Base-by-base conservation (phyloP, 2,329 filamentous ascomycete genomes). In the Amesomyces nigricolor region DNA sequence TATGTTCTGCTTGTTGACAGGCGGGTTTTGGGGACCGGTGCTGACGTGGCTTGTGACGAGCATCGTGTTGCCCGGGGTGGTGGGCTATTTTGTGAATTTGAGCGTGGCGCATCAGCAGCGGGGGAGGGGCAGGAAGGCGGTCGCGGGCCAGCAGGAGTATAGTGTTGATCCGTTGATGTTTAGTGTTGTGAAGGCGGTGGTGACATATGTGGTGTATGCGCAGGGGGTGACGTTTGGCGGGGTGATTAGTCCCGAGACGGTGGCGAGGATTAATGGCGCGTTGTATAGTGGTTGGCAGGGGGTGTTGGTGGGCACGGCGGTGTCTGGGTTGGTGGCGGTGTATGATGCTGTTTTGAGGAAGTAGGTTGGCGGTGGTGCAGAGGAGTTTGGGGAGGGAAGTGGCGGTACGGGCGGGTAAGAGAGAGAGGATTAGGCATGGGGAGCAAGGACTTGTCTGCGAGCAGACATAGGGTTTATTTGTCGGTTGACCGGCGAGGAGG, bases 81-180 rank as follows among this genome's bases (percentile, higher is more conserved):
- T 84, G 42, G 89, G 88, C 26, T 97, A 94, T 75, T 95, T 96
- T 70, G 87, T 95, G 80, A 97, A 97, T 72, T 72, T 96, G 66
- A 89, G 85, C 39, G 74, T 77, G 47, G 79, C 75, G 64, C 75
- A 69, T 66, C 61, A 65, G 35, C 16, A 30, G 11, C 4, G 17
- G 11, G 22, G 32, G 13, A 32, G 50, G 32, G 13, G 29, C 30
- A 11, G 37, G 19, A 29, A 10, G 9, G 11, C 11, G 22, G 16
- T 14, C 1, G 32, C 19, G 4, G 29, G n/a, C 5, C n/a, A 8
- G 9, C 14, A 44, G 16, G 79, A 82, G 61, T 84, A 86, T 61
- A 74, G 78, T 5, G 83, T 92, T 61, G 94, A 99, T 69, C 91
- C 91, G 4, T 75, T 97, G 67, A 88, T 86, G 19, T 99, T 95